These are phyloP conservation scores for Xanthoconium purpureum DNA, from an alignment of 768 basidiomycete genomes.

Conservation along the genomic window DNA sequence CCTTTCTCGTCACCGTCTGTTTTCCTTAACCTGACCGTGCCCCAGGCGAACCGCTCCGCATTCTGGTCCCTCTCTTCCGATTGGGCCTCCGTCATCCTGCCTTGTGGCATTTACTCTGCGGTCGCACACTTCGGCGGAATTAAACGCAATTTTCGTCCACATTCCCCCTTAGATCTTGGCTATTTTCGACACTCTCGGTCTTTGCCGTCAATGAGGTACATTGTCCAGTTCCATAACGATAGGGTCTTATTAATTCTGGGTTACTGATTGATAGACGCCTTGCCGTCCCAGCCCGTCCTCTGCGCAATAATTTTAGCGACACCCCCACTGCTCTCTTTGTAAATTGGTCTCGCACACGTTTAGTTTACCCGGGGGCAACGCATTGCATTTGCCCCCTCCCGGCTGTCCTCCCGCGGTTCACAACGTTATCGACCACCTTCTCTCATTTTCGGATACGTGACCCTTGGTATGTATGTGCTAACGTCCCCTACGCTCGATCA, in stretches of 20 bases:
- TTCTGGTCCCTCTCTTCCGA: constrained; percentile 42
- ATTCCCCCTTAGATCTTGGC: constrained; percentile 44
- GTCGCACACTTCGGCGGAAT: constrained; percentile 33
- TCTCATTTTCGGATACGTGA: constrained; percentile 18
- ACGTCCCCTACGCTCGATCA: constrained; percentile 5
- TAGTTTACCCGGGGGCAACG: neutral
- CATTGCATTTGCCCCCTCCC: neutral
- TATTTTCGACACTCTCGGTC: constrained; percentile 29
- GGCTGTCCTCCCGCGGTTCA: constrained; percentile 11
- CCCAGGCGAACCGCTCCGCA: constrained; percentile 46
- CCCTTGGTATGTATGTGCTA: constrained; percentile 19
- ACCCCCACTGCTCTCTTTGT: neutral
- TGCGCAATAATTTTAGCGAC: constrained; percentile 8
- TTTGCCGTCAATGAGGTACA: constrained; percentile 34
- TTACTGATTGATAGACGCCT: constrained; percentile 19
- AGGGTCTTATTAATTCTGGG: constrained; percentile 12
- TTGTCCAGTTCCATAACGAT: constrained; percentile 27
- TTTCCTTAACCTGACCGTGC: constrained; percentile 40
- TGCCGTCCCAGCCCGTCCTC: constrained; percentile 6
- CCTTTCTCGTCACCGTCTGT: constrained; percentile 32
- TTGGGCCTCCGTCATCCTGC: constrained; percentile 38
- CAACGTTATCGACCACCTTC: constrained; percentile 3
- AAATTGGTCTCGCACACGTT: neutral
- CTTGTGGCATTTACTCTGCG: constrained; percentile 37
- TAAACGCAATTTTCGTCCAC: constrained; percentile 33